These are phyloP conservation scores for Fistulifera pelliculosa DNA, from an alignment of 108 stramenopile genomes.

Conservation along the genomic window DNA sequence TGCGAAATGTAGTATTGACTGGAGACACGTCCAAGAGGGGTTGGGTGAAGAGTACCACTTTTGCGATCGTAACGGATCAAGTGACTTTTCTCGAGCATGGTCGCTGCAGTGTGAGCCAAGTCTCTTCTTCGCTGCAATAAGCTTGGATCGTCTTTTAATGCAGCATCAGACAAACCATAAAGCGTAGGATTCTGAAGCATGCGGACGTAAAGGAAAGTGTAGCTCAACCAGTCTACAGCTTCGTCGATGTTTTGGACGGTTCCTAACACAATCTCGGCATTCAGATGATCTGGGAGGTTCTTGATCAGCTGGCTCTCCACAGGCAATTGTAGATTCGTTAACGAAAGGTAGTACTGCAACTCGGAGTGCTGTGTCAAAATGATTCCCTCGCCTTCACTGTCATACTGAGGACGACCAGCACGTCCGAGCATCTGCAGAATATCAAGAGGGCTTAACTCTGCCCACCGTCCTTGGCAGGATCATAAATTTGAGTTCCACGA, in stretches of 20 bases:
- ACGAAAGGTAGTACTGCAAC: conserved; percentile 96
- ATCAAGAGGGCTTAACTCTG: conserved; percentile 97
- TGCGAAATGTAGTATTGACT: conserved; percentile 98
- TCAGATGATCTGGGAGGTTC: conserved; percentile 91
- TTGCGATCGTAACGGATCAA: conserved; percentile 91
- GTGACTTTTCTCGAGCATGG: conserved; percentile 84
- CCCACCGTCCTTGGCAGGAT: conserved; percentile 94
- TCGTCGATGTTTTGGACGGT: conserved; percentile 85
- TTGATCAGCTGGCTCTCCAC: conserved; percentile 96
- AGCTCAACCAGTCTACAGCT: conserved; percentile 96
- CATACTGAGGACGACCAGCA: conserved; percentile 98
- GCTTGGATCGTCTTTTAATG: conserved; percentile 74
- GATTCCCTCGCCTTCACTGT: conserved; percentile 98
- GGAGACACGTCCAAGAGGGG: conserved; percentile 93
- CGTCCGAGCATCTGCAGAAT: conserved; percentile 99
- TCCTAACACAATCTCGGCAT: conserved; percentile 96
- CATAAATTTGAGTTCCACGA: conserved; percentile 99
- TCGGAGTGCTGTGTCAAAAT: conserved; percentile 97
- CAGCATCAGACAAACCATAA: conserved; percentile 76
- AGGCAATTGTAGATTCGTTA: conserved; percentile 99
- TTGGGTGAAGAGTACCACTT: conserved; percentile 85
- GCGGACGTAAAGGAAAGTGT: conserved; percentile 96
- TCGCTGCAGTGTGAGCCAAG: conserved; percentile 89
- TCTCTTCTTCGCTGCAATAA: conserved; percentile 85
- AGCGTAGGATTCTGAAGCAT: conserved; percentile 93